Evolutionary conservation across 345 rosid species (phyloP).

Genomic region (Syzygium aromaticum): DNA sequence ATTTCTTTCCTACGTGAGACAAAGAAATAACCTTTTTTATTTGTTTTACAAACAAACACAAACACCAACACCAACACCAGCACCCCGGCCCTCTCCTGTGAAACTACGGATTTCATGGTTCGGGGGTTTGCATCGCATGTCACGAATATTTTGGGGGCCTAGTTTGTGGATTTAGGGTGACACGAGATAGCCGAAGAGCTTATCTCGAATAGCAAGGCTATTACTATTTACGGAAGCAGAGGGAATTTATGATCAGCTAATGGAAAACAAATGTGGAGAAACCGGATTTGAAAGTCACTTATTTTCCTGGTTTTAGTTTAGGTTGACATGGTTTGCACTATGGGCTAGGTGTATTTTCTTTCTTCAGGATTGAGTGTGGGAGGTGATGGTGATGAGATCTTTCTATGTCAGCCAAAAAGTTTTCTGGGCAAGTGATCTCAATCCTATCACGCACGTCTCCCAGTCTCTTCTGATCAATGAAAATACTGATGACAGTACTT

Average conservation of each 20-base stretch:
- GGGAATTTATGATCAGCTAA: too few relatives aligned
- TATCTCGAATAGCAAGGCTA: too few relatives aligned
- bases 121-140: neutral
- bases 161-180: too few relatives aligned
- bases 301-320: neutral
- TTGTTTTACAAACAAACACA: too few relatives aligned
- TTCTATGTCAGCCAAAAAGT: neutral
- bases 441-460: neutral
- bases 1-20: too few relatives aligned
- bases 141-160: too few relatives aligned
- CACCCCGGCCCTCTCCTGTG: neutral
- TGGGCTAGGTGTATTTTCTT: neutral
- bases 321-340: neutral
- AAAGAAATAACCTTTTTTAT: too few relatives aligned
- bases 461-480: neutral
- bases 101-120: neutral
- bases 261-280: neutral
- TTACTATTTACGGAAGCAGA: too few relatives aligned
- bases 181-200: too few relatives aligned
- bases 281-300: neutral
- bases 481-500: neutral
- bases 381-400: neutral
- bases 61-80: too few relatives aligned
- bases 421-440: neutral
- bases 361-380: neutral